Percentiles rank a stretch among this genome's conserved stretches.
These are phyloP conservation scores for Teratosphaeria zuluensis DNA, from an alignment of 2,329 filamentous ascomycete genomes.

Conservation along the genomic window DNA sequence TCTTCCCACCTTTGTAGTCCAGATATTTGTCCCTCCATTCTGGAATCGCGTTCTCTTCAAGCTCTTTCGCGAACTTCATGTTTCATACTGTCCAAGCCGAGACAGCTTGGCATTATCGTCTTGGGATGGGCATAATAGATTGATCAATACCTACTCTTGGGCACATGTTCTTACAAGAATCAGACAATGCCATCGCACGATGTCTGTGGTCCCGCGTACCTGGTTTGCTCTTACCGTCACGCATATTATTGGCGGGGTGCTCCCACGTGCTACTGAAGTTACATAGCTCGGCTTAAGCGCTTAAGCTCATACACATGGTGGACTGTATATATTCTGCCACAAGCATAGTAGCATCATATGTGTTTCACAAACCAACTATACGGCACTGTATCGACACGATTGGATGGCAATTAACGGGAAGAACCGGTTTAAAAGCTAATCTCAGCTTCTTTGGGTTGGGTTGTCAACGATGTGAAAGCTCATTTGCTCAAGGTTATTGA, in stretches of 20 bases:
- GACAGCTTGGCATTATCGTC: not conserved
- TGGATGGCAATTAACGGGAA: too few relatives aligned
- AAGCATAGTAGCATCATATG: too few relatives aligned
- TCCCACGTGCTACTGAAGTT: not conserved
- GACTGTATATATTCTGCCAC: too few relatives aligned
- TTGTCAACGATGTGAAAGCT: too few relatives aligned
- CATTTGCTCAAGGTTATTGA: too few relatives aligned
- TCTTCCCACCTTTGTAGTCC: slow-evolving; percentile 59
- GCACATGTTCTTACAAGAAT: not conserved
- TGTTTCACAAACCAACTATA: too few relatives aligned
- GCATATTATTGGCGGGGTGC: not conserved
- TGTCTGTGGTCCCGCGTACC: not conserved
- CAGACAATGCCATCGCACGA: not conserved
- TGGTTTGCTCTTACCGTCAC: not conserved
- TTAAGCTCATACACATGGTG: too few relatives aligned
- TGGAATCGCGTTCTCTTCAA: slow-evolving; percentile 10
- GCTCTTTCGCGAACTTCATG: slow-evolving; percentile 23
- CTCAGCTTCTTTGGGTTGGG: too few relatives aligned
- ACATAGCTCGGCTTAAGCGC: not conserved
- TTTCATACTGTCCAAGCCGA: not conserved
- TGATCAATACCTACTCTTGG: not conserved
- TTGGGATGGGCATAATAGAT: not conserved
- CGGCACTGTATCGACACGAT: too few relatives aligned
- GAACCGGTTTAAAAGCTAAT: too few relatives aligned
- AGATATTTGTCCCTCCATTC: slow-evolving; percentile 17